Evolutionary conservation across 1,139 yeast genomes (phyloP), one percentile per base, ranked within the genome.

Genomic region (Hansenula lynferdii): DNA sequence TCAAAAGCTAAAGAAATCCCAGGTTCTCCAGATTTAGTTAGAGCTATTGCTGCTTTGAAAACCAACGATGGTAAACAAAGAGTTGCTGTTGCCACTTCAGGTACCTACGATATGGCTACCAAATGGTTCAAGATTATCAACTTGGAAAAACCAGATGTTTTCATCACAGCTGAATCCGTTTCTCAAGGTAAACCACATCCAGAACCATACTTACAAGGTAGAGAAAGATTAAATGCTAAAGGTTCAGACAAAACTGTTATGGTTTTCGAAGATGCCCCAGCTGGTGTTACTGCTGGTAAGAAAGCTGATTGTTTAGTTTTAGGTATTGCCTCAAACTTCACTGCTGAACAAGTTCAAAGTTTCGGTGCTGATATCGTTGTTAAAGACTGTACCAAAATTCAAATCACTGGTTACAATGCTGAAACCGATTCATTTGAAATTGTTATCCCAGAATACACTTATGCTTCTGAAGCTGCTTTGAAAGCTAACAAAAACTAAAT

Each of bases 231-330:
- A 48, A 83, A 84, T 17, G 76, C 69, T 59, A 71, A 73, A 47
- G 60, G 62, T 40, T 61, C 54, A 41, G 58, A 61, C 48, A 57
- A 47, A 44, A 68, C 69, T 56, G 80, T 73, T 45, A 77, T 84
- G 31, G 94, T 85, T 31, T 84, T 83, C 56, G 95, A 85, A 65
- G 95, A 85, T 59, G 92, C 94, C 37, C 90, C 89, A 36, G 89
- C 90, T 36, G 95, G 95, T 60, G 79, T 84, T 50, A 65, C 74
- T 45, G 89, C 95, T 35, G 95, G 94, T 59, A 77, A 80, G 60
- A 85, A 75, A 47, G 90, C 94, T 28, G 94, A 89, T 46, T 89
- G 92, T 59, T 71, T 76, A 60, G 80, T 84, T 47, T 76, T 85
- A 51, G 95, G 94, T 54, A 80, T 85, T 61, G 85, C 92, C 50